Evolutionary conservation across 2,329 filamentous ascomycete species (phyloP).

Genomic region (Aureobasidium pullulans): DNA sequence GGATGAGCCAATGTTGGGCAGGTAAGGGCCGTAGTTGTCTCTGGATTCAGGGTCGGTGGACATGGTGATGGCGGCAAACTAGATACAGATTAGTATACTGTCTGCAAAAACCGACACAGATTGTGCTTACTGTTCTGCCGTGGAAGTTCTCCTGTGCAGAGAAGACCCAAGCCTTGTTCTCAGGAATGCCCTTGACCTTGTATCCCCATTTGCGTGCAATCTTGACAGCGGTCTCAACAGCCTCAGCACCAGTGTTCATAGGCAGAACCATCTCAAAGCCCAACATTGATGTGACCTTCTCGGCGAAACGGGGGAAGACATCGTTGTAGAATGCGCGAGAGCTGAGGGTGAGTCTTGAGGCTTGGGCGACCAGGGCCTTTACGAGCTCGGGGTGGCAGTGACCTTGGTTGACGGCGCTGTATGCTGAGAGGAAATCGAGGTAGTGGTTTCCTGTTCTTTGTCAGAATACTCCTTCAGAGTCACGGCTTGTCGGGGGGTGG

Average conservation of each 20-base stretch:
- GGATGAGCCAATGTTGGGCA: conserved; percentile 75
- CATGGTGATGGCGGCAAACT: conserved; percentile 93
- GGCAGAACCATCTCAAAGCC: conserved; percentile 97
- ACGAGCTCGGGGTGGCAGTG: conserved; percentile 96
- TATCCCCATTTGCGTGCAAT: conserved; percentile 97
- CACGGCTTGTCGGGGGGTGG: too few relatives aligned
- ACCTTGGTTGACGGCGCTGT: conserved; percentile 95
- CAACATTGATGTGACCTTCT: conserved; percentile 82
- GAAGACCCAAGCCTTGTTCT: conserved; percentile 77
- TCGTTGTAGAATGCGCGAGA: conserved; percentile 97
- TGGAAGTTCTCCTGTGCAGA: conserved; percentile 91
- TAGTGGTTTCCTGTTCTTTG: conserved; percentile 58
- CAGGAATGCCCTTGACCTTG: conserved; percentile 84
- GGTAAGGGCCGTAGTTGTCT: conserved; percentile 93
- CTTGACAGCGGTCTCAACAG: conserved; percentile 93
- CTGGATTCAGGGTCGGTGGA: conserved; percentile 92
- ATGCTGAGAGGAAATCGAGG: conserved; percentile 95
- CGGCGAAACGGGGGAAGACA: conserved; percentile 91
- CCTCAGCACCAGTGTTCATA: conserved; percentile 97
- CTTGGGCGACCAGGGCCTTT: conserved; percentile 83
- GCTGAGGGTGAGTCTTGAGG: conserved; percentile 79
- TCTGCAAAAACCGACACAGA: neutral
- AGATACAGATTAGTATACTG: neutral
- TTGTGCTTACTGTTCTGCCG: conserved; percentile 69
- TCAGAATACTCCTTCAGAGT: neutral